Evolutionary conservation across 2,329 filamentous ascomycete species (phyloP).

Genomic region (Chaetomiaceae sp.): DNA sequence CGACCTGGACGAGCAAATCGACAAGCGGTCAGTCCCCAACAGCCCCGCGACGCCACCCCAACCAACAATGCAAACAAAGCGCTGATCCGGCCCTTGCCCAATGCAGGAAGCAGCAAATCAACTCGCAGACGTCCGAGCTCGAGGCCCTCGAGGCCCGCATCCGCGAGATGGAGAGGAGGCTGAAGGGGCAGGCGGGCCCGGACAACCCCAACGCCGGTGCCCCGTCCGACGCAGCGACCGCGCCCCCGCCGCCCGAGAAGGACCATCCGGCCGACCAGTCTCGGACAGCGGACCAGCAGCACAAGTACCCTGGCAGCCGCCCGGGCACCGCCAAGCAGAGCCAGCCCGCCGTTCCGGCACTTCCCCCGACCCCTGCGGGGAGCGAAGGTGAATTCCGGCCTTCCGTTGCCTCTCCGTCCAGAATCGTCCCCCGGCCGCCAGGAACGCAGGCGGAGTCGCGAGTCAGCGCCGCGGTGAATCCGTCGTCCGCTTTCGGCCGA

Average conservation of each 20-base stretch:
- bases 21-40: constrained; percentile 65
- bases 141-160: constrained; percentile 80
- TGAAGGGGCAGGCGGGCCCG: constrained; percentile 43
- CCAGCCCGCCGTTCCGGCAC: constrained; percentile 50
- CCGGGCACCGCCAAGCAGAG: constrained; percentile 50
- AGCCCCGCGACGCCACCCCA: constrained; percentile 14
- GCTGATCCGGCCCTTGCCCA: constrained; percentile 36
- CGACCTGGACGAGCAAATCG: constrained; percentile 53
- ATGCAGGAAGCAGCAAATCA: constrained; percentile 72
- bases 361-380: constrained; percentile 57
- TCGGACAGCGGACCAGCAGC: constrained; percentile 20
- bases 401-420: constrained; percentile 31
- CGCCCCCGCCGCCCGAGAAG: constrained; percentile 28
- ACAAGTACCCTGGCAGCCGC: constrained; percentile 44
- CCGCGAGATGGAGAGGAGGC: constrained; percentile 76
- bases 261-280: constrained; percentile 26
- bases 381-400: constrained; percentile 58
- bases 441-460: constrained; percentile 8
- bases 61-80: not conserved
- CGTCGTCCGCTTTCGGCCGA: constrained; percentile 6
- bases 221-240: constrained; percentile 25
- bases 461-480: not conserved
- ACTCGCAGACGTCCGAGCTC: constrained; percentile 70
- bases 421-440: constrained; percentile 9
- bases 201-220: not conserved